A percentile compares a stretch with the other conserved stretches of the same genome.
Evolutionary conservation across 441 rosid species (phyloP).

Genomic region (Syzygium syzygioides): DNA sequence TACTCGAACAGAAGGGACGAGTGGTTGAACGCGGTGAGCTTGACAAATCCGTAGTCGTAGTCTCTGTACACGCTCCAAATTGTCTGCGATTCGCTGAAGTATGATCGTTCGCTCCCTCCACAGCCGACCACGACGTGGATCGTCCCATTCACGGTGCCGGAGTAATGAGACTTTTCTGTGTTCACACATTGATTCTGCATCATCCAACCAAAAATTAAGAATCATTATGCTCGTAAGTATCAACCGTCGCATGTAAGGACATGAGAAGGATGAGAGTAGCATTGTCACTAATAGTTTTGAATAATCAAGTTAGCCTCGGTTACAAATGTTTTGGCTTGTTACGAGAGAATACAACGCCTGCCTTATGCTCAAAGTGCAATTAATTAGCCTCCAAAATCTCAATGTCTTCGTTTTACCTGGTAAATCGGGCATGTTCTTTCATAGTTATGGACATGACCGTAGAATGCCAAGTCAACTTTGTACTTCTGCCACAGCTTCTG

Average conservation of each 20-base stretch:
- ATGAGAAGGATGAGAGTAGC: not conserved
- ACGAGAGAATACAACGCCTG: not conserved
- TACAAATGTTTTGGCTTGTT: not conserved
- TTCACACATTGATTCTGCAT: conserved; percentile 66
- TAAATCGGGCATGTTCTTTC: conserved; percentile 2
- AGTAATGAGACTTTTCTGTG: conserved; percentile 43
- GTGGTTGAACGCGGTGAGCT: conserved; percentile 72
- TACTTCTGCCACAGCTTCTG: conserved; percentile 5
- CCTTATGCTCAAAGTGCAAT: not conserved
- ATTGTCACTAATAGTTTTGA: not conserved
- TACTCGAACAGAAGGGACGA: conserved; percentile 72
- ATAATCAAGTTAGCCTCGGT: not conserved
- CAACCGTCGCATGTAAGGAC: not conserved
- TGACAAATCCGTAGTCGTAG: conserved; percentile 68
- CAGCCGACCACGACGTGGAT: conserved; percentile 85
- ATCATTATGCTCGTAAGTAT: no score
- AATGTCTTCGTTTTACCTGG: not conserved
- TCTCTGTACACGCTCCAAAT: conserved; percentile 72
- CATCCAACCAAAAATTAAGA: no score
- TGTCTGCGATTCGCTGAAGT: conserved; percentile 40
- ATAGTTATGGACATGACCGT: not conserved
- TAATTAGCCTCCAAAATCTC: not conserved
- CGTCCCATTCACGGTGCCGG: conserved; percentile 66
- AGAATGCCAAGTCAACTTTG: not conserved
- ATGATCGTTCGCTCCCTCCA: conserved; percentile 59